Evolutionary conservation across 148 eudicot genomes (phyloP), one percentile per base, ranked within the genome.

Genomic region (Chenopodium album): DNA sequence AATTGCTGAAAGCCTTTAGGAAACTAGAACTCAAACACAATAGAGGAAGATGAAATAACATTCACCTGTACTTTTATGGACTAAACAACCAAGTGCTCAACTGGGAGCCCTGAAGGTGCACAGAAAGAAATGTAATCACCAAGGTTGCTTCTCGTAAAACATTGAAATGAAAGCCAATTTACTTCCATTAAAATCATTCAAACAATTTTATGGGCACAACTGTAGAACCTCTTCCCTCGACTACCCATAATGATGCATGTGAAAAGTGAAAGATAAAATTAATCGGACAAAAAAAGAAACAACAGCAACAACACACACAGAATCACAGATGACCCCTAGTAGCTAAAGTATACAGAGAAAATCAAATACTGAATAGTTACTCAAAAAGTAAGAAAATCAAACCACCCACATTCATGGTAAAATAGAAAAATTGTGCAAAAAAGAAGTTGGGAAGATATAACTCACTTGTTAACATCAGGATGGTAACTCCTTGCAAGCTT

Each of bases 391-490:
- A 41, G 44, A 41, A 41, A 41, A 70, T 71, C 20, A 34, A 31
- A 71, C 34, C 62, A 29, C 41, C 20, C 7, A 26, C 14, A 71
- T 47, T 20, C n/a, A 59, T 44, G 70, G 29, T 32, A 29, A 59
- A 71, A 41, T 23, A 7, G 4, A 12, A 76, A 12, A 48, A 23
- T 4, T 23, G 4, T 44, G 19, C 23, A 34, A 16, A 79, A 46
- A 54, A 66, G 48, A 59, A 47, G 37, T 31, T 44, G 63, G 7
- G 71, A 60, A 73, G 41, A 73, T 32, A 0, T 34, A 79, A 87
- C 94, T 91, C 87, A 96, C 99, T 94, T 96, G 87, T 94, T 96
- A 78, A 96, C 99, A 86, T 96, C 99, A 56, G 99, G 99, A 89
- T 96, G 99, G 87, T 83, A 92, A 86, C 88, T 94, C 86, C 99